Percentiles rank a stretch among this genome's conserved stretches.
These are phyloP conservation scores for Sphaerulina populicola DNA, from an alignment of 2,329 filamentous ascomycete species.

Conservation along the genomic window DNA sequence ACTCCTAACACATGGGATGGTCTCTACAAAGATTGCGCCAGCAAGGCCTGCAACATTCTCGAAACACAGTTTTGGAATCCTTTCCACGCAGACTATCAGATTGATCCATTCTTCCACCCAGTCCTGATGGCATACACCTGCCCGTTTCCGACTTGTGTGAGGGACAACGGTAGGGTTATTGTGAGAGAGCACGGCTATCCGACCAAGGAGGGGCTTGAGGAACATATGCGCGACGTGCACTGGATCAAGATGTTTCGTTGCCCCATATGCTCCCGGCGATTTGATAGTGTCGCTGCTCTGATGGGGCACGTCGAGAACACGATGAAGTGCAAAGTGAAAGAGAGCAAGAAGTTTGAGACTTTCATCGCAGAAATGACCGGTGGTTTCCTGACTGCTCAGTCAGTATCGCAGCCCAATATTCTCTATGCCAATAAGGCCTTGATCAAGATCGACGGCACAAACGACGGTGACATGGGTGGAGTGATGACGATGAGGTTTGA, in stretches of 20 bases:
- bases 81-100: constrained; percentile 37
- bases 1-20: constrained; percentile 11
- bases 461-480: background rate
- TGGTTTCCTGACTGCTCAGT: constrained; percentile 31
- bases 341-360: constrained; percentile 31
- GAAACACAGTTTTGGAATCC: constrained; percentile 18
- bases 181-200: constrained; percentile 14
- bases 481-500: constrained; percentile 1
- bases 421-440: constrained; percentile 8
- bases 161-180: no score
- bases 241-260: constrained; percentile 34
- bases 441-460: background rate
- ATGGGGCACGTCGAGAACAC: constrained; percentile 38
- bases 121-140: constrained; percentile 46
- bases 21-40: constrained; percentile 4
- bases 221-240: constrained; percentile 33
- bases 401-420: constrained; percentile 18
- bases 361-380: constrained; percentile 37
- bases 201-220: constrained; percentile 23
- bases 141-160: constrained; percentile 44
- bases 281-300: constrained; percentile 33
- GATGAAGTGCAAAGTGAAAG: constrained; percentile 32
- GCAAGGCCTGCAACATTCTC: constrained; percentile 11
- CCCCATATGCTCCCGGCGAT: constrained; percentile 36
- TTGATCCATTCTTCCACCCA: constrained; percentile 41